These are phyloP conservation scores for Camellia japonica DNA, from an alignment of 148 eudicot species.

Conservation along the genomic window DNA sequence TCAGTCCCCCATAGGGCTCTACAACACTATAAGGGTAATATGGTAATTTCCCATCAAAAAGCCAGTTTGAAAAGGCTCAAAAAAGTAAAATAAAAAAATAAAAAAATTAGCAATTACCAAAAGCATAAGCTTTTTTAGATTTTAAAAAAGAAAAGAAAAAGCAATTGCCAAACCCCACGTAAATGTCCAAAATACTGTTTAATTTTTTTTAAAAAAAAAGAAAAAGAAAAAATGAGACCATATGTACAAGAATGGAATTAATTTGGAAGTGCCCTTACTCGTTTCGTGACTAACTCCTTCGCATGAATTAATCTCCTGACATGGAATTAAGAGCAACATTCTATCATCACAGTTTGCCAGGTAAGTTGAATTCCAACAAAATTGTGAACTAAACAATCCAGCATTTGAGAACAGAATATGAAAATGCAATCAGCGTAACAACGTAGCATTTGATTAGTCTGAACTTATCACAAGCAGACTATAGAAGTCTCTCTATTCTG, in stretches of 20 bases:
- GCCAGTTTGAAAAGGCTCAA: too few relatives aligned
- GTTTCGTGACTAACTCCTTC: constrained; percentile 47
- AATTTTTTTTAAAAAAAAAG: background rate
- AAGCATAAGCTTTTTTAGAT: too few relatives aligned
- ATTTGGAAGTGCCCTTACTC: constrained; percentile 28
- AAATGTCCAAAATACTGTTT: background rate
- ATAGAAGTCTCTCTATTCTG: too few relatives aligned
- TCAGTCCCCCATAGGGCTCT: too few relatives aligned
- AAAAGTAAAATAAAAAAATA: too few relatives aligned
- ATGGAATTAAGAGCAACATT: constrained; percentile 3
- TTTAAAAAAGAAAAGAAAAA: too few relatives aligned
- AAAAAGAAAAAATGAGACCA: background rate
- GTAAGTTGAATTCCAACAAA: background rate
- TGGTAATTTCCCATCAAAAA: too few relatives aligned
- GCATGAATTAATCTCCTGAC: constrained; percentile 44
- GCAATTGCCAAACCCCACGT: too few relatives aligned
- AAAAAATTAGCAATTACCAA: too few relatives aligned
- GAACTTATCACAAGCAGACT: background rate
- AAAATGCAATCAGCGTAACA: background rate
- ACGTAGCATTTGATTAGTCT: constrained; percentile 5
- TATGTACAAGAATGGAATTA: background rate
- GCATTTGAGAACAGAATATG: background rate
- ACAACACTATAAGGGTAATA: too few relatives aligned
- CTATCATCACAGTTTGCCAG: background rate
- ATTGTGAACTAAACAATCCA: background rate